A percentile compares a stretch with the other conserved stretches of the same genome.
Evolutionary conservation across 257 asterid genomes (phyloP).

Genomic region (Salvia rosmarinus): DNA sequence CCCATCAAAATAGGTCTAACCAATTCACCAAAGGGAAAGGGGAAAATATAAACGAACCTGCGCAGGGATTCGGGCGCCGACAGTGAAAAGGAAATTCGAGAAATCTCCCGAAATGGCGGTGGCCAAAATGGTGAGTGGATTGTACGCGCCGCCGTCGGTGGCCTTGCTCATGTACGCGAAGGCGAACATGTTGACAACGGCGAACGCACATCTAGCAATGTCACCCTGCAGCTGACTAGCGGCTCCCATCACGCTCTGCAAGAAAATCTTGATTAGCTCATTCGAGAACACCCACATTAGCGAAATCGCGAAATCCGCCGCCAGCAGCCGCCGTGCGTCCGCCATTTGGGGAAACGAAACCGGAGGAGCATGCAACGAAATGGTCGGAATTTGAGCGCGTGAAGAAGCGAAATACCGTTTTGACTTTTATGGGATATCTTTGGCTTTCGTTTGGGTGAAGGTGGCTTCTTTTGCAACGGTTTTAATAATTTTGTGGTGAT

Average conservation of each 20-base stretch:
- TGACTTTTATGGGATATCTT: too few species aligned
- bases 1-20: not conserved
- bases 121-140: conserved; percentile 74
- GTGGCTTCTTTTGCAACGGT: not conserved
- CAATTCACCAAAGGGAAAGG: conserved; percentile 14
- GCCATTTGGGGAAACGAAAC: conserved; percentile 31
- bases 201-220: conserved; percentile 44
- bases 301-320: conserved; percentile 71
- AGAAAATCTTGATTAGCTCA: conserved; percentile 65
- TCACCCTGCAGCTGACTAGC: conserved; percentile 57
- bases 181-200: conserved; percentile 61
- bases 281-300: conserved; percentile 89
- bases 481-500: conserved; percentile 3
- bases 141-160: conserved; percentile 74
- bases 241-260: conserved; percentile 53
- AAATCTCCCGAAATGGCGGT: conserved; percentile 73
- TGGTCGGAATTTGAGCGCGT: not conserved
- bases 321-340: conserved; percentile 47
- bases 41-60: conserved; percentile 39
- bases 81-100: conserved; percentile 46
- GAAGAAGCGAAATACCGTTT: not conserved
- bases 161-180: conserved; percentile 56
- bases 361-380: not conserved
- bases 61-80: conserved; percentile 50
- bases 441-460: too few species aligned